Evolutionary conservation across 1,284 basidiomycete genomes (phyloP), one percentile per base, ranked within the genome.

Genomic region (Jaminaea rosea): DNA sequence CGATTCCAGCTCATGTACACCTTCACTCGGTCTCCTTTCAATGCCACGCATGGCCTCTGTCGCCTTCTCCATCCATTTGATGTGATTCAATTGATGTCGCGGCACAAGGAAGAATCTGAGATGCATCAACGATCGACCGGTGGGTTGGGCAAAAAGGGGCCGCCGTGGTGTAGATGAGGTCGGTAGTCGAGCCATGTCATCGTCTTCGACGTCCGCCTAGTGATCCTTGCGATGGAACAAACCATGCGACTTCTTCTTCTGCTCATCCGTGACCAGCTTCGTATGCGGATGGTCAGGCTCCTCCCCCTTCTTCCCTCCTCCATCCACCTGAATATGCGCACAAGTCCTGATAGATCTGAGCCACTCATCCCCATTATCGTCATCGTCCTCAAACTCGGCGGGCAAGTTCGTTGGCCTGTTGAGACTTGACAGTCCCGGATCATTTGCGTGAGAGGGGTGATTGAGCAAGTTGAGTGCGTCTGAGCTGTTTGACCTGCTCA

Each of bases 361-460:
- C 76, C 76, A 77, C 24, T 74, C 69, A 56, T 77, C 76, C 1
- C 71, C 71, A 26, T 63, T 52, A 26, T 75, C 70, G 50, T 76
- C 75, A 34, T 71, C 69, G 41, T 75, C 68, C 50, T 74, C 73
- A 26, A 63, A 73, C 47, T 69, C 61, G 41, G 59, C 50, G 13
- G 39, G 39, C 19, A 42, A 23, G 13, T 42, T 17, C n/a, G n/a
- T n/a, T n/a, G n/a, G n/a, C 11, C 52, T 50, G 11, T 39, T 28
- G 10, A 56, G 46, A 5, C 44, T 31, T 19, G 44, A 32, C 19
- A 46, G 34, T n/a, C 27, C 31, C 0, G 42, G 42, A 17, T 27
- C 23, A 19, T 23, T 28, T 4, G 17, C 32, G 27, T 34, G 31
- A 23, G 21, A 26, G 21, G 41, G 15, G 39, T 49, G n/a, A 26